A percentile compares a stretch with the other conserved stretches of the same genome.
phyloP scores from a whole-genome alignment of 257 asterid genomes.

The Capsicum chinense region DNA sequence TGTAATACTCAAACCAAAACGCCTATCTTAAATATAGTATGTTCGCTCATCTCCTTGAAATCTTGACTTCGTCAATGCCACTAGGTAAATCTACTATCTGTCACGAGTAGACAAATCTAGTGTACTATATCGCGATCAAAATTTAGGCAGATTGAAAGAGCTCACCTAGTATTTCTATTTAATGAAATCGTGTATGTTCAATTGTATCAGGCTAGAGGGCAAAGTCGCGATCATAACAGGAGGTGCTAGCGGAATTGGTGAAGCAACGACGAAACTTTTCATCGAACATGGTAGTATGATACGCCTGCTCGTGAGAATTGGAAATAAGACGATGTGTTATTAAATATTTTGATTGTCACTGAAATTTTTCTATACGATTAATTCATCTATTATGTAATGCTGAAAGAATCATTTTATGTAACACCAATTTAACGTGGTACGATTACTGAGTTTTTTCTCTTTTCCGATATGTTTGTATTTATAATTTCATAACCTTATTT shows the following conservation, averaged over 20 bases:
- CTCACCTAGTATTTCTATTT: neutral
- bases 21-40: too few species aligned
- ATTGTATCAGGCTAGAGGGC: conserved; percentile 34
- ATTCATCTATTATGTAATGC: neutral
- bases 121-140: neutral
- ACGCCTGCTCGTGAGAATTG: neutral
- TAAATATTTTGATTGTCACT: neutral
- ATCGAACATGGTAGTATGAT: conserved; percentile 25
- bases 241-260: conserved; percentile 40
- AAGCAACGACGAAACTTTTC: conserved; percentile 29
- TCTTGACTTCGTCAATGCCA: neutral
- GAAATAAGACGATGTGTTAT: neutral
- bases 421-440: neutral
- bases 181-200: too few species aligned
- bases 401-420: neutral
- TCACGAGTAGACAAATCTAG: neutral
- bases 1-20: neutral
- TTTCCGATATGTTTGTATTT: neutral
- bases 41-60: too few species aligned
- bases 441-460: neutral
- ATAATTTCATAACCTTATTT: neutral
- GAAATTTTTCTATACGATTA: neutral
- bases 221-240: conserved; percentile 41
- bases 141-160: neutral
- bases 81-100: neutral